Evolutionary conservation across 176 grass and related monocot species (phyloP), one percentile per base, ranked within the genome.

Genomic region (Stipa capillata): DNA sequence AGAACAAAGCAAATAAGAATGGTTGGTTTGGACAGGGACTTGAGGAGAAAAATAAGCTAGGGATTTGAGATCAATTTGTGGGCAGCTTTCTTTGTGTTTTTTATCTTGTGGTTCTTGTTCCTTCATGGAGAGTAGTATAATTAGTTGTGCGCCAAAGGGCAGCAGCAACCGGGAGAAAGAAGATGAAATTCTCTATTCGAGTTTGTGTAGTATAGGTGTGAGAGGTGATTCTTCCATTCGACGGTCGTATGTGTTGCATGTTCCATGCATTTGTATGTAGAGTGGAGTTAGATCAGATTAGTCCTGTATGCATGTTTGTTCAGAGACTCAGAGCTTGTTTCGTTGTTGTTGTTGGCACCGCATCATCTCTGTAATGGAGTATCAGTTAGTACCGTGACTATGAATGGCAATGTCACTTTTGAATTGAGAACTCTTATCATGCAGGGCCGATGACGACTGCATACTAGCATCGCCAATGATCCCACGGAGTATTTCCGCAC

Each of bases 11-110:
- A 31, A 65, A 27, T 21, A 50, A 65, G n/a, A 33, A 73, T 20
- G 69, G 69, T 53, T 63, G 73, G 34, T 79, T 25, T 64, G 23
- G 47, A 65, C 35, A 65, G 12, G 45, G 73, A 79, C 66, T 51
- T 43, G 39, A 77, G 21, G 41, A 39, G 21, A 23, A 47, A 35
- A 63, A 35, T n/a, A 44, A 16, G 52, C 25, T 14, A 57, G 63
- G n/a, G 25, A 15, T 18, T 59, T 76, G 7, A 0, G 45, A 45
- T 44, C n/a, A 35, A 47, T n/a, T 31, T 45, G 2, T 20, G 71
- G 35, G 29, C 32, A 27, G n/a, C 17, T 65, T 40, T 15, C 21
- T 7, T 69, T 13, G 16, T 51, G 2, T 39, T 50, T 52, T 16
- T 69, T 69, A 55, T 55, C 49, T 55, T 74, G n/a, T n/a, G 35